Evolutionary conservation across 1,284 basidiomycete genomes (phyloP), one percentile per base, ranked within the genome.

Genomic region (Inonotus obliquus): DNA sequence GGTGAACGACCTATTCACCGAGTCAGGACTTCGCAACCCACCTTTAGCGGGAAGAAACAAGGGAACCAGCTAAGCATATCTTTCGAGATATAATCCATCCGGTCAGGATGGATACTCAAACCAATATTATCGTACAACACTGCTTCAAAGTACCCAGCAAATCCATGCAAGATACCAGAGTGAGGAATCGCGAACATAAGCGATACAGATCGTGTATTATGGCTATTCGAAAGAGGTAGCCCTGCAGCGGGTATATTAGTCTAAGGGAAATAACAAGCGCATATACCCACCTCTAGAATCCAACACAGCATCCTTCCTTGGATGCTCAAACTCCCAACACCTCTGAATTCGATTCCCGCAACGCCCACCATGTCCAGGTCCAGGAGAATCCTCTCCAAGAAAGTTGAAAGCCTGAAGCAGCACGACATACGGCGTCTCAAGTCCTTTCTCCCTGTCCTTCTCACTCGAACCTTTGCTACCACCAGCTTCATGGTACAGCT

Each of bases 51-150:
- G 75, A 99, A 97, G 77, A 94, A 98, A 37, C 98, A 78, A 0
- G 97, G 97, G 78, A 99, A 99, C 97, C 97, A 99, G 69, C 93
- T 96, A 64, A 98, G 80, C 96, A 99, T 98, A 68, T 98, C 91
- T 67, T 92, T 92, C 17, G 92, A 94, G 58, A 95, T 81, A 54
- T 83, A 75, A 60, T 92, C 85, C 74, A 91, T 89, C 54, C 88
- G 86, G 61, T 94, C 86, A 0, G 97, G 97, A 72, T 98, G 95
- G 54, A 97, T 99, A 68, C 94, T 97, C 39, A 99, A 78, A 0
- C 92, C 91, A 21, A 99, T 81, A 67, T 91, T 87, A 44, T 85
- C 86, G 72, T 98, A 99, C 4, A 99, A 77, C 32, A 94, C 86
- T 0, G 96, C 94, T 75, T 99, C 96, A 70, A 99, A 99, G 75